Evolutionary conservation across 768 basidiomycete genomes (phyloP).

Genomic region (Lanmaoa rubissima): DNA sequence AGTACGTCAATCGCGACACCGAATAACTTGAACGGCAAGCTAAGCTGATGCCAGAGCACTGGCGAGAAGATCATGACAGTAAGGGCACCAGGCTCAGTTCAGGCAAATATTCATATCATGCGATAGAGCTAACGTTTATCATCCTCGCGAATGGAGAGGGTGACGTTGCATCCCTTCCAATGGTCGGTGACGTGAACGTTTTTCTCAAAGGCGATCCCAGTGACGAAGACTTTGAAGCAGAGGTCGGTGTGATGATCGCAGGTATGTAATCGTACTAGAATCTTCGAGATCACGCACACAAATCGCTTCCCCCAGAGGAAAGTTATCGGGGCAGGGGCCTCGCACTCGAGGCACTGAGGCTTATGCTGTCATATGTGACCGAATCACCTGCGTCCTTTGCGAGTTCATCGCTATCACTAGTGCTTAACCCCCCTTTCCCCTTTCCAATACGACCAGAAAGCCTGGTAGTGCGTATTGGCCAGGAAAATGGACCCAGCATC

Average conservation of each 20-base stretch:
- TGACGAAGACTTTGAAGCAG: constrained; percentile 59
- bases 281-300: background rate
- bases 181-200: constrained; percentile 93
- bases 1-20: constrained; percentile 41
- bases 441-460: constrained; percentile 43
- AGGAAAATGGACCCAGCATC: constrained; percentile 67
- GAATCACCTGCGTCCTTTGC: constrained; percentile 31
- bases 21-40: background rate
- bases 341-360: constrained; percentile 59
- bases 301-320: constrained; percentile 45
- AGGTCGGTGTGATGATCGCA: constrained; percentile 93
- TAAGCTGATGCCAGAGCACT: constrained; percentile 54
- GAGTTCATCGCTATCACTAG: constrained; percentile 10
- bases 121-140: constrained; percentile 83
- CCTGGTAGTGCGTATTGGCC: constrained; percentile 71
- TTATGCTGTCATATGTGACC: constrained; percentile 70
- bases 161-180: constrained; percentile 43
- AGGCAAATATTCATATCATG: background rate
- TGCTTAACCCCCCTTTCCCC: constrained; percentile 35
- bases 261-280: constrained; percentile 38
- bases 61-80: constrained; percentile 87
- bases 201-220: constrained; percentile 63
- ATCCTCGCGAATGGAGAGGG: constrained; percentile 50
- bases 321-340: constrained; percentile 67
- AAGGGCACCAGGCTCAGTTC: background rate